phyloP scores from a whole-genome alignment of 176 grass and related monocot species.

The Hsuehochloa calcarea region DNA sequence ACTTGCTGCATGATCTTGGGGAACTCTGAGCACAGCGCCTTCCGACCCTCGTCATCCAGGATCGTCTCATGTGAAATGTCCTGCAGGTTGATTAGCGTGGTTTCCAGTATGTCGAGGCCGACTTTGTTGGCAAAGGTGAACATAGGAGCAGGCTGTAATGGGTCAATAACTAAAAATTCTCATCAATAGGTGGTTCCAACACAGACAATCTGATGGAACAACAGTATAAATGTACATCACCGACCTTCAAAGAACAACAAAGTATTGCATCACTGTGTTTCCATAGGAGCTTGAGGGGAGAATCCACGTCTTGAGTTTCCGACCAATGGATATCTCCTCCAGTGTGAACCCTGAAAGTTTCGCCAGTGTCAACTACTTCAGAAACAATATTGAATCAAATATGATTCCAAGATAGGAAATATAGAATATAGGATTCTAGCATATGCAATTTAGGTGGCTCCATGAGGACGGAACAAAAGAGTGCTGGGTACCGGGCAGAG shows the following conservation, averaged over 20 bases:
- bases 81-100: conserved; percentile 80
- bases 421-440: background rate
- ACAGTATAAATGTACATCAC: background rate
- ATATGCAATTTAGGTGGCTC: background rate
- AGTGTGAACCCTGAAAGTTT: conserved; percentile 64
- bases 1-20: conserved; percentile 97
- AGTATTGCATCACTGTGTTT: conserved; percentile 78
- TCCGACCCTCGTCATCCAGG: conserved; percentile 61
- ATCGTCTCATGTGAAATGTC: conserved; percentile 74
- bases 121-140: conserved; percentile 86
- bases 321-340: conserved; percentile 57
- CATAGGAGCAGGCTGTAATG: conserved; percentile 53
- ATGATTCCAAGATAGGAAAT: too few relatives aligned
- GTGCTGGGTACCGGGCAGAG: too few relatives aligned
- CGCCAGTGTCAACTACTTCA: too few relatives aligned
- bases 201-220: background rate
- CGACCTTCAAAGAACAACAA: conserved; percentile 86
- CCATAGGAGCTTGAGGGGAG: conserved; percentile 71
- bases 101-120: conserved; percentile 88
- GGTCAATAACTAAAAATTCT: background rate
- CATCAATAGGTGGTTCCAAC: background rate
- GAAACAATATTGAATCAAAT: background rate
- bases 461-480: background rate
- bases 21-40: conserved; percentile 58
- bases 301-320: conserved; percentile 38